phyloP scores from a whole-genome alignment of 2,329 filamentous ascomycete genomes.

The Curvularia sp. region DNA sequence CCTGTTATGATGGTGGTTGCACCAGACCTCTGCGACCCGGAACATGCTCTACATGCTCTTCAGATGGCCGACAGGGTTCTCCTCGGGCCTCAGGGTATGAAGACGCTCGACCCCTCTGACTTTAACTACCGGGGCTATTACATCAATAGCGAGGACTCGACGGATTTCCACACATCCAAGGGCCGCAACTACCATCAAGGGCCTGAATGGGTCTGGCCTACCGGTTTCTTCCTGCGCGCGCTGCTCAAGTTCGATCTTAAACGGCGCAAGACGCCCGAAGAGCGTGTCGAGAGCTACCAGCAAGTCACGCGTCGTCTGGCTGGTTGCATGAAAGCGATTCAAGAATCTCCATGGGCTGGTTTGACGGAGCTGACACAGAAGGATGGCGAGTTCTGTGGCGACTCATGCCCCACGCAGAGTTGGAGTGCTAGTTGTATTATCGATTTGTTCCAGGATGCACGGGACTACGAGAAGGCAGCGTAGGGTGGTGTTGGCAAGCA shows the following conservation, averaged over 20 bases:
- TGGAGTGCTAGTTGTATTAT: conserved; percentile 96
- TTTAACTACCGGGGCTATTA: conserved; percentile 95
- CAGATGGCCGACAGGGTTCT: conserved; percentile 80
- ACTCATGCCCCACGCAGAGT: conserved; percentile 95
- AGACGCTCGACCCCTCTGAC: conserved; percentile 90
- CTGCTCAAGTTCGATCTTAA: conserved; percentile 87
- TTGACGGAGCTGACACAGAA: conserved; percentile 93
- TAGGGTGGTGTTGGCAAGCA: neutral
- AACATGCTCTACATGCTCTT: conserved; percentile 80
- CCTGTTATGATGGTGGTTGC: conserved; percentile 95
- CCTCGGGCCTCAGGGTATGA: conserved; percentile 90
- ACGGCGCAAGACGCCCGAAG: conserved; percentile 70
- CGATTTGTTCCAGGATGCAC: conserved; percentile 92
- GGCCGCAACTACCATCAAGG: conserved; percentile 98
- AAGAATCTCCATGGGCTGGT: conserved; percentile 84
- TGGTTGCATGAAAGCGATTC: conserved; percentile 85
- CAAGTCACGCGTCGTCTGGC: conserved; percentile 84
- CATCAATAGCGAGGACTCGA: conserved; percentile 90
- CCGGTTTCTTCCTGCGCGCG: conserved; percentile 91
- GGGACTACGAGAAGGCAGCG: conserved; percentile 38
- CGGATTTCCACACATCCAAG: conserved; percentile 89
- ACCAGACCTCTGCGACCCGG: conserved; percentile 80
- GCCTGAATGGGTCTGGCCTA: conserved; percentile 98
- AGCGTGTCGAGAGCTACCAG: conserved; percentile 87
- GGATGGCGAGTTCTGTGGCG: conserved; percentile 79